These are phyloP conservation scores for Ceratocystis smalleyi DNA, from an alignment of 2,329 filamentous ascomycete species.

Conservation along the genomic window DNA sequence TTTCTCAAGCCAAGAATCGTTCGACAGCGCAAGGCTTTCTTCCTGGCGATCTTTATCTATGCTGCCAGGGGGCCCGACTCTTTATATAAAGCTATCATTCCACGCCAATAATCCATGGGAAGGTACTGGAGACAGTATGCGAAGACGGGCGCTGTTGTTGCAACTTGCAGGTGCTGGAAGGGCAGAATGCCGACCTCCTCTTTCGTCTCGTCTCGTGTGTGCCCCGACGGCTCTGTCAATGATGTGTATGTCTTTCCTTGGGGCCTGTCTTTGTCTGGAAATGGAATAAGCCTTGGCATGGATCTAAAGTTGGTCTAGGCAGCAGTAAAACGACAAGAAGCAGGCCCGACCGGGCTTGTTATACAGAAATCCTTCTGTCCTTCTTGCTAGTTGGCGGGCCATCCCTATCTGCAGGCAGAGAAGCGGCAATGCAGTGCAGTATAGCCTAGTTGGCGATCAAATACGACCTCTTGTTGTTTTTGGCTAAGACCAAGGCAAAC, in stretches of 20 bases:
- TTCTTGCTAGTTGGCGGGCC: too few relatives aligned
- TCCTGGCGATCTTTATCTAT: not conserved
- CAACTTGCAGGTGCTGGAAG: not conserved
- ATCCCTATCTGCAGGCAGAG: not conserved
- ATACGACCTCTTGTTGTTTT: too few relatives aligned
- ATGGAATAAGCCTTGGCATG: too few relatives aligned
- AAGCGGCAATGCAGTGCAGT: not conserved
- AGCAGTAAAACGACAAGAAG: too few relatives aligned
- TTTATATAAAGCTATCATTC: not conserved
- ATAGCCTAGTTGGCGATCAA: not conserved
- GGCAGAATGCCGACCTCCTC: not conserved
- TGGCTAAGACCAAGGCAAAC: too few relatives aligned
- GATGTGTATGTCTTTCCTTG: too few relatives aligned
- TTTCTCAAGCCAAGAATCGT: not conserved
- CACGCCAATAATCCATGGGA: not conserved
- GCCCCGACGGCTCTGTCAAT: not conserved
- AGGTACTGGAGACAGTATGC: not conserved
- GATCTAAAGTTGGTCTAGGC: too few relatives aligned
- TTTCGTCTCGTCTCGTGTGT: not conserved
- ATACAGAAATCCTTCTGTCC: too few relatives aligned
- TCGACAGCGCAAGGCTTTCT: not conserved
- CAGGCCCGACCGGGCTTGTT: too few relatives aligned
- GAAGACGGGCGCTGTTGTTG: not conserved
- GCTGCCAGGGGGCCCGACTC: not conserved
- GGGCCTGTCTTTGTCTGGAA: too few relatives aligned